Evolutionary conservation across 129 eudicot genomes (phyloP).

Genomic region (Flaveria robusta): DNA sequence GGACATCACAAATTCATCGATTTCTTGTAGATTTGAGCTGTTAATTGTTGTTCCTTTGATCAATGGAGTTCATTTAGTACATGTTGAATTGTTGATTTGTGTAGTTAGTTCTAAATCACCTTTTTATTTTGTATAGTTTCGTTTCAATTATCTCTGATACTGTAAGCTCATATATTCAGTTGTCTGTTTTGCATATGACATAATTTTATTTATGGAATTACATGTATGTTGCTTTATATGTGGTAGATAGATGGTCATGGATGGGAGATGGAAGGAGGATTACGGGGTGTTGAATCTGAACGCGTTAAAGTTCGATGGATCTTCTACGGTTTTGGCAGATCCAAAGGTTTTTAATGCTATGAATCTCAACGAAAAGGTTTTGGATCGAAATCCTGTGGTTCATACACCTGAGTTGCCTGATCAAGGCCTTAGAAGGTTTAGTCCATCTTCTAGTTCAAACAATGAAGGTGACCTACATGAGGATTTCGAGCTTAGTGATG

Average conservation of each 20-base stretch:
- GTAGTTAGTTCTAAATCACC: constrained; percentile 7
- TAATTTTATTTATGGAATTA: constrained; percentile 12
- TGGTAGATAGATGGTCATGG: constrained; percentile 57
- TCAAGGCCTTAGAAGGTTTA: constrained; percentile 17
- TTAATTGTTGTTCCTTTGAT: constrained; percentile 13
- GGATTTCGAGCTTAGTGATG: constrained; percentile 78
- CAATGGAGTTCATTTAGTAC: constrained; percentile 1
- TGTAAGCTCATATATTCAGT: not conserved
- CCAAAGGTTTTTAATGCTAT: constrained; percentile 39
- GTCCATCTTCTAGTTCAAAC: constrained; percentile 39
- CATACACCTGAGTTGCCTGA: constrained; percentile 32
- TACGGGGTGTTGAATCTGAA: constrained; percentile 43
- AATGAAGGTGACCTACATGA: constrained; percentile 46
- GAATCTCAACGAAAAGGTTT: constrained; percentile 27
- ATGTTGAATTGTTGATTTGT: constrained; percentile 8
- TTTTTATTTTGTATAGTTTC: not conserved
- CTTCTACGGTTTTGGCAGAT: constrained; percentile 34
- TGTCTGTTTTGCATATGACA: too few relatives aligned
- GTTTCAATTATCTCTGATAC: not conserved
- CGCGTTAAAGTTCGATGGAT: constrained; percentile 39
- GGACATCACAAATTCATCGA: not conserved
- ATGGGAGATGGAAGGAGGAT: constrained; percentile 46
- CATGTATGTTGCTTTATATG: not conserved
- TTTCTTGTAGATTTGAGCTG: constrained; percentile 14
- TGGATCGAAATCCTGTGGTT: constrained; percentile 26